phyloP scores from a whole-genome alignment of 1,284 basidiomycete species.

The Cutaneotrichosporon dermatis region DNA sequence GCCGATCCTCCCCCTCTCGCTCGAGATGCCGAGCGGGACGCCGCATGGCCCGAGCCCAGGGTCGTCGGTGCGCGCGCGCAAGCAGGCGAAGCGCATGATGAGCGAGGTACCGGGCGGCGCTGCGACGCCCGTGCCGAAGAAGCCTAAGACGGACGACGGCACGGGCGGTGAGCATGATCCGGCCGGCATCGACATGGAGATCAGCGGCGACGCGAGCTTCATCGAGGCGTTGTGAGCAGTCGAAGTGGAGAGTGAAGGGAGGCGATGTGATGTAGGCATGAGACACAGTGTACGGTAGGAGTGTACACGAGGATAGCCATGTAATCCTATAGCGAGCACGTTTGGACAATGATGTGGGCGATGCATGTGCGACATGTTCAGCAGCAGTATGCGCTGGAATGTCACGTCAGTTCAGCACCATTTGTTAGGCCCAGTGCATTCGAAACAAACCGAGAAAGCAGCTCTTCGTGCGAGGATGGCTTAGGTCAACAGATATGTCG shows the following conservation, averaged over 20 bases:
- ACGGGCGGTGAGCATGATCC: conserved; percentile 20
- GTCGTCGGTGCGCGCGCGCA: conserved; percentile 34
- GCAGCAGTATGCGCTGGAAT: too few species aligned
- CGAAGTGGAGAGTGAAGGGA: conserved; percentile 28
- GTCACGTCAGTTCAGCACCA: too few species aligned
- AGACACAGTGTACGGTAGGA: too few species aligned
- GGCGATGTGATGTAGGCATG: too few species aligned
- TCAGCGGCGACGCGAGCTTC: conserved; percentile 19
- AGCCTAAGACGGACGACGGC: conserved; percentile 13
- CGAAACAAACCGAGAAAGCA: too few species aligned
- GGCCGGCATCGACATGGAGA: conserved; percentile 8
- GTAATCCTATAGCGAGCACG: too few species aligned
- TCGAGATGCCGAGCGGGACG: conserved; percentile 6
- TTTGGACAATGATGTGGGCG: too few species aligned
- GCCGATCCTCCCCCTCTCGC: conserved; percentile 9
- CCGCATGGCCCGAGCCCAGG: conserved; percentile 19
- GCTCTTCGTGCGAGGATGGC: too few species aligned
- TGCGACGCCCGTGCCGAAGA: conserved; percentile 37
- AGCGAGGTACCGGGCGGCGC: conserved; percentile 39
- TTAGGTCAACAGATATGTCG: too few species aligned
- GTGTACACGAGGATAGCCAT: too few species aligned
- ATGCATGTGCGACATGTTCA: too few species aligned
- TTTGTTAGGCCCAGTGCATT: too few species aligned
- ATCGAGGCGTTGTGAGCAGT: conserved; percentile 22
- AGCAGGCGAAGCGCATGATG: conserved; percentile 33